These are phyloP conservation scores for Fusarium virguliforme DNA, from an alignment of 2,329 filamentous ascomycete genomes.

Conservation along the genomic window DNA sequence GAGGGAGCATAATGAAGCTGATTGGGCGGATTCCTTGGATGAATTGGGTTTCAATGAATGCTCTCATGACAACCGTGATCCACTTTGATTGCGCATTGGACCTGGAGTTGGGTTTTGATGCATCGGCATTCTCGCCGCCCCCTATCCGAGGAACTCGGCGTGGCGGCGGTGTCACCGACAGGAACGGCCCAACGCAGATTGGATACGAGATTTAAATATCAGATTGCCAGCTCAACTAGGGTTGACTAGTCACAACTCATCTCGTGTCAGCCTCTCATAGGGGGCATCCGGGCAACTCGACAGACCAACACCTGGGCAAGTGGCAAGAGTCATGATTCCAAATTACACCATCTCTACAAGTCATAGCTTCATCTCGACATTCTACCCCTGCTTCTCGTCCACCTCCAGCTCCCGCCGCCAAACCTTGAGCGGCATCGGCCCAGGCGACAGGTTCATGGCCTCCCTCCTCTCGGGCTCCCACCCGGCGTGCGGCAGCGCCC, in stretches of 20 bases:
- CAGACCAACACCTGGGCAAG: background rate
- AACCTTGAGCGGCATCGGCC: constrained; percentile 47
- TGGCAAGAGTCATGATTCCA: background rate
- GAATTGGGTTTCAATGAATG: background rate
- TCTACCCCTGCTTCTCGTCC: constrained; percentile 30
- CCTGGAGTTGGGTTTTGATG: background rate
- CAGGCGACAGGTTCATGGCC: constrained; percentile 43
- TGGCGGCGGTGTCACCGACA: background rate
- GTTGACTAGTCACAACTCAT: background rate
- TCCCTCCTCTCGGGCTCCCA: constrained; percentile 44
- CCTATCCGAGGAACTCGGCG: background rate
- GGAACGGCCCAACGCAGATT: background rate
- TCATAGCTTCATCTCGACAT: background rate
- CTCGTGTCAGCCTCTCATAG: background rate
- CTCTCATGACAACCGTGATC: background rate
- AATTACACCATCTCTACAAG: background rate
- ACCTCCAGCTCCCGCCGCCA: constrained; percentile 42
- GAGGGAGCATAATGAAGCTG: background rate
- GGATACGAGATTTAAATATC: background rate
- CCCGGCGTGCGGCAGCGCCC: constrained; percentile 49
- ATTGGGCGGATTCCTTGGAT: background rate
- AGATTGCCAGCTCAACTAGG: background rate
- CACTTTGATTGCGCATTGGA: background rate
- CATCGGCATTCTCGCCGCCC: constrained; percentile 4
- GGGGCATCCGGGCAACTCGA: background rate